Evolutionary conservation across 2,329 filamentous ascomycete genomes (phyloP).

Genomic region (Aaosphaeria pasadenensis): DNA sequence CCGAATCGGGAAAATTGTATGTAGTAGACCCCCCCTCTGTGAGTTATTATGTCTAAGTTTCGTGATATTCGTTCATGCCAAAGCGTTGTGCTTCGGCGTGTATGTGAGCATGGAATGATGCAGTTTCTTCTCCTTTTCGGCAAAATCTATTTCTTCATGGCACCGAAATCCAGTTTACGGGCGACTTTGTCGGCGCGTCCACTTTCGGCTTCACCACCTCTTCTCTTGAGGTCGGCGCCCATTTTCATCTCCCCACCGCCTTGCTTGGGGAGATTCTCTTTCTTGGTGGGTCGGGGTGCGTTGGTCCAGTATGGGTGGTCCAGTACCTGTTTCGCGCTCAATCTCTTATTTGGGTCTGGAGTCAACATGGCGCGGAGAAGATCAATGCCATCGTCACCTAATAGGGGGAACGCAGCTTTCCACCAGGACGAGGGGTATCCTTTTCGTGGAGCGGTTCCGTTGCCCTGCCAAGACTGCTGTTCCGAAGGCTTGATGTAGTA

Average conservation of each 20-base stretch:
- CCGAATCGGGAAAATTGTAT: too few species aligned
- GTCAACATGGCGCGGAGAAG: slow-evolving; percentile 80
- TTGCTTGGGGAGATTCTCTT: slow-evolving; percentile 78
- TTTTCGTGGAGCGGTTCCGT: slow-evolving; percentile 30
- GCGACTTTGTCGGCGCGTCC: slow-evolving; percentile 70
- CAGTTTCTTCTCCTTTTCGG: too few species aligned
- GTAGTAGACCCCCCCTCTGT: too few species aligned
- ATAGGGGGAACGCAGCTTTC: slow-evolving; percentile 71
- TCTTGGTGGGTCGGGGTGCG: slow-evolving; percentile 78
- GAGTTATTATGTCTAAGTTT: too few species aligned
- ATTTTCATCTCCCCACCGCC: slow-evolving; percentile 68
- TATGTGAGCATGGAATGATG: too few species aligned
- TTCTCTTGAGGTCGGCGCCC: slow-evolving; percentile 76
- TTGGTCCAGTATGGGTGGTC: slow-evolving; percentile 82
- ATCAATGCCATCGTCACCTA: slow-evolving; percentile 81
- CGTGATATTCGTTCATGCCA: too few species aligned
- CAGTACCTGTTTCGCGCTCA: slow-evolving; percentile 74
- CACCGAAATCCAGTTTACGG: slow-evolving; percentile 58
- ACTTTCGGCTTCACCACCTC: slow-evolving; percentile 69
- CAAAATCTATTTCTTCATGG: background rate
- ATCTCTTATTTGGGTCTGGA: slow-evolving; percentile 82
- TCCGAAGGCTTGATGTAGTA: slow-evolving; percentile 63
- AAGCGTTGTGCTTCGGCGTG: too few species aligned
- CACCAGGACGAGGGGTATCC: slow-evolving; percentile 72
- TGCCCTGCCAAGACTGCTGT: slow-evolving; percentile 5